Base-by-base conservation (phyloP, 495 filamentous ascomycete genomes). In the Bacidia rubella region DNA sequence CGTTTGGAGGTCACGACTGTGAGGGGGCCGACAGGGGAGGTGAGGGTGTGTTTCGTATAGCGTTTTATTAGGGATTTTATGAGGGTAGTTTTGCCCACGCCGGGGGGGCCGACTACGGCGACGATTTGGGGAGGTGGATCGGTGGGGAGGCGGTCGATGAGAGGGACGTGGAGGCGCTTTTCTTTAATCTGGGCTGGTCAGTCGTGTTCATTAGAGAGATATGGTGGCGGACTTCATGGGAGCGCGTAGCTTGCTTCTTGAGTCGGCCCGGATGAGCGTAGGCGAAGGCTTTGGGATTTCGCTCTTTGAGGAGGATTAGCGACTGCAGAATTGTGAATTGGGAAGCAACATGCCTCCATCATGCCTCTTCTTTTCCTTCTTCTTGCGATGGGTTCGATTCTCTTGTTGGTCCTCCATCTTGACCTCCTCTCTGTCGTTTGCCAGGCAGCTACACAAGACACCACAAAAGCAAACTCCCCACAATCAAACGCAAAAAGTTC, bases 1-100 rank as follows among this genome's bases (percentile, higher is more conserved):
- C 83, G 80, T 67, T 96, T 96, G 27, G 89, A 92, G 0, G 92
- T 96, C 22, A 98, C 88, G 40, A 97, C 80, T 1, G 92, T 98
- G 55, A 98, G 80, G 11, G 92, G 92, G 9, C 92, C 92, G 60
- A 83, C 81, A 2, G 92, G 90, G 19, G 88, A 78, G 55, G 86
- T 83, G 17, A 98, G 78, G 9, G 85, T 88, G 65, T 98, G 90
- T 63, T 98, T 98, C 23, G 92, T 85, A 68, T 98, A 98, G 59
- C 92, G 79, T 54, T 86, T 82, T 55, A 98, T 86, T 23, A 98
- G 73, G 9, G 90, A 96, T 63, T 97, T 97, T 59, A 93, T 77
- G 11, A 92, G 71, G 2, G 83, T 87, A 2, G 82, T 84, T 68
- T 86, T 85, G 38, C 82, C 81, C 53, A 82, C 90, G 47, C 92